Conservation (phyloP, 75 land plant species). For the Pseudotsuga menziesii region DNA sequence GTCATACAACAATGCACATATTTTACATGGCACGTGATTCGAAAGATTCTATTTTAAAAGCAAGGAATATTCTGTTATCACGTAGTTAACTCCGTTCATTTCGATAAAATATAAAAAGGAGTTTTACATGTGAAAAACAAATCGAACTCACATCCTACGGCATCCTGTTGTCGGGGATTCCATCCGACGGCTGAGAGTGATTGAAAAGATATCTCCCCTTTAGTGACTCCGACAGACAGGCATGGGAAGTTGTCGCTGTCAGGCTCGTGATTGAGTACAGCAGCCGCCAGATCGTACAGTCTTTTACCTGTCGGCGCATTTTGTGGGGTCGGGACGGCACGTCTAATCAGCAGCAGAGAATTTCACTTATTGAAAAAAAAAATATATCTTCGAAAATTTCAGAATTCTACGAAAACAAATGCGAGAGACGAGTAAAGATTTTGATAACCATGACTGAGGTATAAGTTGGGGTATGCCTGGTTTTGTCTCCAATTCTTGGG, state of each 20-base stretch:
- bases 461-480: neutral
- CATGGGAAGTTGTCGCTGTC: neutral
- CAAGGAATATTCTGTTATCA: neutral
- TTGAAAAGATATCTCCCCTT: neutral
- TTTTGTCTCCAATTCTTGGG: neutral
- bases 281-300: slow-evolving; percentile 1
- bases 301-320: neutral
- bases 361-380: neutral
- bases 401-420: neutral
- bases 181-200: neutral
- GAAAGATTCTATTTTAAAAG: neutral
- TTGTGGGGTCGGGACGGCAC: neutral
- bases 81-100: neutral
- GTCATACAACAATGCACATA: too few relatives aligned
- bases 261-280: neutral
- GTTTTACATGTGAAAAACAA: neutral
- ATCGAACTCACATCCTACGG: neutral
- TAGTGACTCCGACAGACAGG: neutral
- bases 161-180: neutral
- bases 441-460: too few relatives aligned
- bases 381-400: neutral
- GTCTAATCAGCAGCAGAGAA: neutral
- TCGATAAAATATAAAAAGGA: neutral
- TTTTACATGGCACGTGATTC: too few relatives aligned
- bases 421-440: neutral